Conservation (phyloP, 345 rosid species). For the Dovyalis caffra region DNA sequence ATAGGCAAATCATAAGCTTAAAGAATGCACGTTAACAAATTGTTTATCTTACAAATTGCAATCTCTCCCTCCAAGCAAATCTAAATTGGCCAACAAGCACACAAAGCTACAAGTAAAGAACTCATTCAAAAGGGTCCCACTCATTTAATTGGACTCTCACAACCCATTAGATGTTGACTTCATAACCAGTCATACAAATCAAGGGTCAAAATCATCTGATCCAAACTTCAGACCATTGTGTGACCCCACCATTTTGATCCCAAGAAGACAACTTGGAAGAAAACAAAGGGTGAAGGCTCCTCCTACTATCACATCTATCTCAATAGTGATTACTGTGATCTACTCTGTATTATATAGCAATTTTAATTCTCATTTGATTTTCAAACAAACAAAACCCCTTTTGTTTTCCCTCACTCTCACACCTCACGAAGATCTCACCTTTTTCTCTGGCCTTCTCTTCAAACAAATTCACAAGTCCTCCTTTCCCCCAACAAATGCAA, state of each 20-base stretch:
- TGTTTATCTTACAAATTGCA: no score
- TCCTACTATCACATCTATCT: neutral
- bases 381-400: neutral
- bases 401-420: conserved; percentile 16
- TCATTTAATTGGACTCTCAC: neutral
- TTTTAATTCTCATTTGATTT: neutral
- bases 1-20: neutral
- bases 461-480: neutral
- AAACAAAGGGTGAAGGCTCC: neutral
- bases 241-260: neutral
- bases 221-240: neutral
- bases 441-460: neutral
- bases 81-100: neutral
- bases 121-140: neutral
- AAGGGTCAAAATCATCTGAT: conserved; percentile 10
- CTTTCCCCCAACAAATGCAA: conserved; percentile 7
- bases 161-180: neutral
- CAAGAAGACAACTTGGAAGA: neutral
- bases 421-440: neutral
- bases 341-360: neutral
- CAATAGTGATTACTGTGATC: neutral
- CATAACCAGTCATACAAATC: conserved; percentile 2
- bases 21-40: no score
- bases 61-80: neutral
- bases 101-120: neutral